Conservation (phyloP, 1,139 yeast species). For the Pichia sp. region DNA sequence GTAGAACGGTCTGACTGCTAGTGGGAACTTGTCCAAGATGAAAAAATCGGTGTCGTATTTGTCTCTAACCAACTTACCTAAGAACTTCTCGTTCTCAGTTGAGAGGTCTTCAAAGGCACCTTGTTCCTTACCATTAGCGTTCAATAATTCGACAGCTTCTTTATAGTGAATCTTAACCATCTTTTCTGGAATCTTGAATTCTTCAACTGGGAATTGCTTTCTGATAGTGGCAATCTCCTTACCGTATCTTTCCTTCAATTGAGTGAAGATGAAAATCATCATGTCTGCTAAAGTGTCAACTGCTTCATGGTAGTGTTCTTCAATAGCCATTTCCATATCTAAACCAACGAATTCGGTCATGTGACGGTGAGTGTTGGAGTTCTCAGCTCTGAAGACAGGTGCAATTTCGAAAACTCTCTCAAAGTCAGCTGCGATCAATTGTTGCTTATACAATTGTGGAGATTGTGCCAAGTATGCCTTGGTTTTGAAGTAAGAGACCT, state of each 20-base stretch:
- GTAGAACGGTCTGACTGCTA: constrained; percentile 94
- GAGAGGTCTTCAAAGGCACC: constrained; percentile 84
- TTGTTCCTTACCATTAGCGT: constrained; percentile 76
- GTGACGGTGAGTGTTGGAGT: constrained; percentile 98
- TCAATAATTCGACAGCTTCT: constrained; percentile 83
- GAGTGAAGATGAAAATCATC: constrained; percentile 81
- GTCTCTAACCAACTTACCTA: constrained; percentile 88
- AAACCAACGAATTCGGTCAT: constrained; percentile 98
- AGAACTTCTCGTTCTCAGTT: constrained; percentile 89
- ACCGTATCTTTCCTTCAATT: constrained; percentile 71
- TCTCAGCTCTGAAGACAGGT: constrained; percentile 98
- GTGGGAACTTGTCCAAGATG: constrained; percentile 96
- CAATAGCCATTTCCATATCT: constrained; percentile 97
- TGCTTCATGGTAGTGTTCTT: constrained; percentile 96
- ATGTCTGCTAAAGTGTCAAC: constrained; percentile 76
- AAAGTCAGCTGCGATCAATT: constrained; percentile 95
- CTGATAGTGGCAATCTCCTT: constrained; percentile 86
- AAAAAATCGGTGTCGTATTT: constrained; percentile 96
- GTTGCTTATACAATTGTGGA: constrained; percentile 97
- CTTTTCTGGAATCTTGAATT: constrained; percentile 86
- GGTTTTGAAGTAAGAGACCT: constrained; percentile 85
- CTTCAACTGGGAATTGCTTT: constrained; percentile 95
- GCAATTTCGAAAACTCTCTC: constrained; percentile 94
- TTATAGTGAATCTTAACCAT: constrained; percentile 87
- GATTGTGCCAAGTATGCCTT: constrained; percentile 95